phyloP scores from a whole-genome alignment of 306 rosid species.

The Fagus crenata region DNA sequence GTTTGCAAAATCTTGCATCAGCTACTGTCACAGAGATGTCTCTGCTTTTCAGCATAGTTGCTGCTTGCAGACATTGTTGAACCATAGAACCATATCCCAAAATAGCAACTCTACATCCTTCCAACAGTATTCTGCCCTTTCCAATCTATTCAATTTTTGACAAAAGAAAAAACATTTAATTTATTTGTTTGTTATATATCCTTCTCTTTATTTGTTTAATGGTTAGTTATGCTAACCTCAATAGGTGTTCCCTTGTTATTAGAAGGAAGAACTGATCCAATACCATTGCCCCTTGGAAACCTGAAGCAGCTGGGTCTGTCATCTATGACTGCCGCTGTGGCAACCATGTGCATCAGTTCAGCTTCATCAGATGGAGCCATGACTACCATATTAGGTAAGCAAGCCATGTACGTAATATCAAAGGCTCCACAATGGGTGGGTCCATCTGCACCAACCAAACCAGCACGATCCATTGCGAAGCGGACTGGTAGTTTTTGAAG shows the following conservation, averaged over 20 bases:
- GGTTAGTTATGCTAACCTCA: constrained; percentile 55
- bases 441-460: constrained; percentile 95
- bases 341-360: constrained; percentile 93
- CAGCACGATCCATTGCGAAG: constrained; percentile 90
- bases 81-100: constrained; percentile 80
- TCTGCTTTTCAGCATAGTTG: constrained; percentile 50
- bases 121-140: constrained; percentile 67
- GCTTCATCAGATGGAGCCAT: constrained; percentile 98
- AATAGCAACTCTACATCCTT: constrained; percentile 74
- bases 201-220: neutral
- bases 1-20: constrained; percentile 96
- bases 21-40: constrained; percentile 68
- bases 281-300: constrained; percentile 91
- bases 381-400: constrained; percentile 95
- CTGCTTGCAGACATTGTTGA: constrained; percentile 72
- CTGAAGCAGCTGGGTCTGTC: constrained; percentile 96
- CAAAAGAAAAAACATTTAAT: constrained; percentile 4
- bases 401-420: constrained; percentile 89
- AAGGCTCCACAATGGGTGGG: constrained; percentile 98
- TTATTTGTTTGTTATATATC: neutral
- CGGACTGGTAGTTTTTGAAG: constrained; percentile 90
- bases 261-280: constrained; percentile 64
- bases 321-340: constrained; percentile 82
- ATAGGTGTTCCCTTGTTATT: constrained; percentile 70
- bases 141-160: constrained; percentile 58